A percentile compares a stretch with the other conserved stretches of the same genome.
These are phyloP conservation scores for Monilinia aucupariae DNA, from an alignment of 2,329 filamentous ascomycete genomes.

Conservation along the genomic window DNA sequence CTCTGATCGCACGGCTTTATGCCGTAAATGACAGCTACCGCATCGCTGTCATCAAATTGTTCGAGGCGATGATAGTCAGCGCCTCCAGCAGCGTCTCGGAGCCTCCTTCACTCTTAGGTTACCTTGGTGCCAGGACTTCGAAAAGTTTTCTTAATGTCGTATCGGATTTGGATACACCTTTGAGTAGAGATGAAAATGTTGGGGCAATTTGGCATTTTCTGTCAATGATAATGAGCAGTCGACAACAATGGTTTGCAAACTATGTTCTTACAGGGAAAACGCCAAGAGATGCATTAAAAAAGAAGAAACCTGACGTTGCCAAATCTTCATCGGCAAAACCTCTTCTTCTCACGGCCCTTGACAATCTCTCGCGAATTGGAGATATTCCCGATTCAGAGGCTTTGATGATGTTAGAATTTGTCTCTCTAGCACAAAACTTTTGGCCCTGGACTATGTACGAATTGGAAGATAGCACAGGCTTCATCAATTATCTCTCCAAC, in stretches of 20 bases:
- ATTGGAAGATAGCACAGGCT: slow-evolving; percentile 65
- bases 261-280: slow-evolving; percentile 85
- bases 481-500: slow-evolving; percentile 65
- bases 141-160: slow-evolving; percentile 78
- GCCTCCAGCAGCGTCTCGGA: slow-evolving; percentile 64
- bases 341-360: slow-evolving; percentile 68
- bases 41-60: slow-evolving; percentile 58
- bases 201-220: slow-evolving; percentile 78
- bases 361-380: slow-evolving; percentile 61
- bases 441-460: slow-evolving; percentile 93
- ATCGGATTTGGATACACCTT: slow-evolving; percentile 69
- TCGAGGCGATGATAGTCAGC: slow-evolving; percentile 68
- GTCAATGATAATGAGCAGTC: slow-evolving; percentile 76
- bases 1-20: slow-evolving; percentile 71
- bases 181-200: slow-evolving; percentile 59
- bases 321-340: slow-evolving; percentile 50
- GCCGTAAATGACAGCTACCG: slow-evolving; percentile 63
- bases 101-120: slow-evolving; percentile 88
- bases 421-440: slow-evolving; percentile 82
- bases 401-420: slow-evolving; percentile 76
- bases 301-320: slow-evolving; percentile 37
- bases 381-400: slow-evolving; percentile 60
- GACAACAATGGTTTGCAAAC: slow-evolving; percentile 94
- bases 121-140: slow-evolving; percentile 75
- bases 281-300: slow-evolving; percentile 66